These are phyloP conservation scores for Spergularia bocconei DNA, from an alignment of 148 eudicot genomes.

Conservation along the genomic window DNA sequence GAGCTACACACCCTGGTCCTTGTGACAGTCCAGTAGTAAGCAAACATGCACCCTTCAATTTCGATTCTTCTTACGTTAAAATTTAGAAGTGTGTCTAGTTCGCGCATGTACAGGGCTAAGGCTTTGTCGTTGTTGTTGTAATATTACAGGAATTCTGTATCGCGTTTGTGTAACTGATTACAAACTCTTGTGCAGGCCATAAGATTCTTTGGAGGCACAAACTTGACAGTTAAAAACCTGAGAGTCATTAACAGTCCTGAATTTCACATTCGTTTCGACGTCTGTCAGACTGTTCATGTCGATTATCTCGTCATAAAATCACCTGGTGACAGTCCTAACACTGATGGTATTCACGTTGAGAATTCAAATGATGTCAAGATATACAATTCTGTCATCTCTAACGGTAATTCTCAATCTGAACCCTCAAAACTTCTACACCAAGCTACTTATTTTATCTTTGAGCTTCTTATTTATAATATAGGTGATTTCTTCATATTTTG, in stretches of 20 bases:
- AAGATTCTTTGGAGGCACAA: slow-evolving; percentile 65
- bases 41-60: not conserved
- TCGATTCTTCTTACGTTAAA: not conserved
- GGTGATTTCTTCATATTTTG: not conserved
- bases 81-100: too few species aligned
- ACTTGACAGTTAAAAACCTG: slow-evolving; percentile 59
- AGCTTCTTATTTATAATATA: too few species aligned
- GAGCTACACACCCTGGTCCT: slow-evolving; percentile 62
- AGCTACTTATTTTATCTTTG: not conserved
- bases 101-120: too few species aligned
- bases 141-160: not conserved
- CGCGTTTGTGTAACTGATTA: not conserved
- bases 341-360: slow-evolving; percentile 94
- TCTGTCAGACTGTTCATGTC: slow-evolving; percentile 54
- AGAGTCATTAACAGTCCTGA: slow-evolving; percentile 74
- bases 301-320: slow-evolving; percentile 61
- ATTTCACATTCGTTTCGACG: slow-evolving; percentile 79
- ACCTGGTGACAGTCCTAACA: slow-evolving; percentile 73
- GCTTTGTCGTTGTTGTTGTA: too few species aligned
- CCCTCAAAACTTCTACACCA: not conserved
- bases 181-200: slow-evolving; percentile 48
- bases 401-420: slow-evolving; percentile 39
- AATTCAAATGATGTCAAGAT: slow-evolving; percentile 64
- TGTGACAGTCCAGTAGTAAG: slow-evolving; percentile 98
- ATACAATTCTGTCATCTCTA: slow-evolving; percentile 66